Percentiles rank a stretch among this genome's conserved stretches.
phyloP scores from a whole-genome alignment of 2,329 filamentous ascomycete species.

The Chaetomiaceae sp. region DNA sequence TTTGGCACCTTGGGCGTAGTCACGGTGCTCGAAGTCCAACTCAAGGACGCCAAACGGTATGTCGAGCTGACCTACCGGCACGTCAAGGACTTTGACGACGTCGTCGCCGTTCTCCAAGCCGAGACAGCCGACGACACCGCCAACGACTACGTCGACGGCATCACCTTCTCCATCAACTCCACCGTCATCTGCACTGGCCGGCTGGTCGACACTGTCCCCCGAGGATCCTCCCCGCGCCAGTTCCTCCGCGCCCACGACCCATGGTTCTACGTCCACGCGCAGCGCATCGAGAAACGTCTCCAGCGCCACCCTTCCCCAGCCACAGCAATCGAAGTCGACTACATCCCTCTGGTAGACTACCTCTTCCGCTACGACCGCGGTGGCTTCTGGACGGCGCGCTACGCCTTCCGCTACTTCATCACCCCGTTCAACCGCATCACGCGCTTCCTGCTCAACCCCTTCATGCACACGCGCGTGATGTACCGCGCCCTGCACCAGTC shows the following conservation, averaged over 20 bases:
- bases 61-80: slow-evolving; percentile 15
- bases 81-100: slow-evolving; percentile 5
- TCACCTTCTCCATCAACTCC: slow-evolving; percentile 55
- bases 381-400: slow-evolving; percentile 19
- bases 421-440: slow-evolving; percentile 3
- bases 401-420: slow-evolving; percentile 7
- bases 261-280: slow-evolving; percentile 71
- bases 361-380: slow-evolving; percentile 11
- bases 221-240: neutral
- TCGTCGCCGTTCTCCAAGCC: slow-evolving; percentile 33
- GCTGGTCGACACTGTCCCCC: slow-evolving; percentile 48
- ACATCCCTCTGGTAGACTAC: slow-evolving; percentile 5
- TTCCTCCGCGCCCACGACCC: slow-evolving; percentile 60
- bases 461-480: slow-evolving; percentile 8
- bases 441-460: slow-evolving; percentile 6
- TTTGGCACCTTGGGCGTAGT: slow-evolving; percentile 46
- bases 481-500: slow-evolving; percentile 2
- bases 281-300: slow-evolving; percentile 34
- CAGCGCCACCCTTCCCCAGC: slow-evolving; percentile 38
- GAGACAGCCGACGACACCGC: neutral
- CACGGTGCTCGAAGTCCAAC: slow-evolving; percentile 13
- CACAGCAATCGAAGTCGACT: slow-evolving; percentile 45
- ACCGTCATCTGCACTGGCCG: slow-evolving; percentile 60
- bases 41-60: slow-evolving; percentile 43
- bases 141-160: slow-evolving; percentile 64